Evolutionary conservation across 306 rosid species (phyloP), one percentile per base, ranked within the genome.

Genomic region (Coriaria nepalensis): DNA sequence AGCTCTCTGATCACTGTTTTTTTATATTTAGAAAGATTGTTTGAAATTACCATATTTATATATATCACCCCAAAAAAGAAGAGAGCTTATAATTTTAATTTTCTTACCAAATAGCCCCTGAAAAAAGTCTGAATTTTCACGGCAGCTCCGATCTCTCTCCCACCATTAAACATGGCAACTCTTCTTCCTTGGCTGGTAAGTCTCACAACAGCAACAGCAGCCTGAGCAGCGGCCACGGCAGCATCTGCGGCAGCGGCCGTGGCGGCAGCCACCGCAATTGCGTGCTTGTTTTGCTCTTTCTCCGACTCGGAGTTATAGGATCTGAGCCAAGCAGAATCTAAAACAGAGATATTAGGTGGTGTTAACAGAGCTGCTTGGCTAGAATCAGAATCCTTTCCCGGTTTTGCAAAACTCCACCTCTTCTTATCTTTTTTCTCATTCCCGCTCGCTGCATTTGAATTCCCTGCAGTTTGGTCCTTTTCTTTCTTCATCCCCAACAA

Each of bases 261-360:
- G 32, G 98, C 98, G 0, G 94, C 96, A 5, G 98, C 98, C 15
- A 92, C 98, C 0, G 98, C 98, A 78, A 92, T 92, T 41, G 98
- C 98, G 72, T 92, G 96, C 59, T 82, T 85, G 65, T 73, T 85
- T 61, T 92, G 98, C 42, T 92, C 86, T 50, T 65, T 80, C 53
- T 78, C 88, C 4, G 94, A 67, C 5, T 82, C 94, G n/a, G 79
- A 52, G 29, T 79, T 53, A 35, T 77, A 92, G 48, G 96, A 79
- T 78, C 86, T 78, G 52, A 85, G 65, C 96, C 96, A 85, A 40
- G 92, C 59, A 3, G 68, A n/a, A 37, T 71, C 74, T 2, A 73
- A 8, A 35, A 60, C 50, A 5, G 68, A 35, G 41, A 67, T 45
- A 45, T 39, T 54, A 0, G 61, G 14, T 8, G 55, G 12, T 9